These are phyloP conservation scores for Mycena galopus DNA, from an alignment of 768 basidiomycete species.

Conservation along the genomic window DNA sequence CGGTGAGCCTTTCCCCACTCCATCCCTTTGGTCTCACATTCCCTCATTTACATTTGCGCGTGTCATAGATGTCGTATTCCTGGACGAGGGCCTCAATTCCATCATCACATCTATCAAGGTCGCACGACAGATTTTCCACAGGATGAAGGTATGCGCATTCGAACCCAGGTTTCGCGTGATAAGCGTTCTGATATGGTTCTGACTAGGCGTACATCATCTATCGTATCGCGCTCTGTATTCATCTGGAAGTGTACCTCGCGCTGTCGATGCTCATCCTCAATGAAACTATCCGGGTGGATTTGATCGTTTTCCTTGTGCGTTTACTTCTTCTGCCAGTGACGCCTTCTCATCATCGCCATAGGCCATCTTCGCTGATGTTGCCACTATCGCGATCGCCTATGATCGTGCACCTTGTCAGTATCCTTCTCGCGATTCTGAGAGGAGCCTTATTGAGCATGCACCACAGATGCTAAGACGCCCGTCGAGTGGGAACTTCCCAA, in stretches of 20 bases:
- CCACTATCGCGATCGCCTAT: slow-evolving; percentile 64
- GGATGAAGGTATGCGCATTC: slow-evolving; percentile 57
- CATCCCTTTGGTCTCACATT: not conserved
- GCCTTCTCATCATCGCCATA: not conserved
- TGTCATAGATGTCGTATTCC: slow-evolving; percentile 58
- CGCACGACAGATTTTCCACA: slow-evolving; percentile 63
- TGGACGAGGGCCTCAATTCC: slow-evolving; percentile 59
- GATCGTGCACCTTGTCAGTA: slow-evolving; percentile 54
- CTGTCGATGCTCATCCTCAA: slow-evolving; percentile 60
- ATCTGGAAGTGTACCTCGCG: slow-evolving; percentile 60
- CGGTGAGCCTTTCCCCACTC: slow-evolving; percentile 28
- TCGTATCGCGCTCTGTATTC: slow-evolving; percentile 63
- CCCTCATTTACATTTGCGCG: not conserved
- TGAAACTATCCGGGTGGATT: slow-evolving; percentile 61
- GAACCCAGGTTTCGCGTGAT: slow-evolving; percentile 35
- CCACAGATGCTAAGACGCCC: slow-evolving; percentile 43
- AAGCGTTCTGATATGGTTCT: slow-evolving; percentile 36
- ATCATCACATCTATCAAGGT: slow-evolving; percentile 62
- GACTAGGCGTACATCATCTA: slow-evolving; percentile 62
- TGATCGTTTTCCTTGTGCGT: slow-evolving; percentile 37
- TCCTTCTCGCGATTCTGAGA: not conserved
- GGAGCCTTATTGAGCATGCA: not conserved
- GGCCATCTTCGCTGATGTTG: slow-evolving; percentile 45
- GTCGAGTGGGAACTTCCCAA: slow-evolving; percentile 66
- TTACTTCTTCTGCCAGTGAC: not conserved